A percentile compares a stretch with the other conserved stretches of the same genome.
These are phyloP conservation scores for Salix udensis DNA, from an alignment of 345 rosid genomes.

Conservation along the genomic window DNA sequence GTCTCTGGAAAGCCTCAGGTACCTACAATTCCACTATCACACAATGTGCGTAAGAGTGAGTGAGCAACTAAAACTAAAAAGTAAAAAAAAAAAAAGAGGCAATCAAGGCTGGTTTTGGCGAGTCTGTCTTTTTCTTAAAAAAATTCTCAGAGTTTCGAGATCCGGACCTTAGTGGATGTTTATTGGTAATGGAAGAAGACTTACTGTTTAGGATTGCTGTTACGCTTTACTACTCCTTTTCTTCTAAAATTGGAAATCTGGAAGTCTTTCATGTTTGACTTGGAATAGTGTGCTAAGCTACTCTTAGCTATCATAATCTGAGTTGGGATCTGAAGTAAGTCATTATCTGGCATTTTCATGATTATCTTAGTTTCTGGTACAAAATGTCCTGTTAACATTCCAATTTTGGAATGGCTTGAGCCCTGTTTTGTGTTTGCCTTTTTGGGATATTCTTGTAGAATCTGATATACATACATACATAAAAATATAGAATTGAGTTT, in stretches of 20 bases:
- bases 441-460: conserved; percentile 5
- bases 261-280: conserved; percentile 26
- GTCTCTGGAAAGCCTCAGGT: conserved; percentile 96
- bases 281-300: conserved; percentile 3
- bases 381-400: conserved; percentile 11
- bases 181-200: not conserved
- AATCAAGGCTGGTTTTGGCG: not conserved
- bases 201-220: not conserved
- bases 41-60: conserved; percentile 5
- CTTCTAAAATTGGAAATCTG: conserved; percentile 8
- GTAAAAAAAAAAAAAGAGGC: not conserved
- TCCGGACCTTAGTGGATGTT: conserved; percentile 40
- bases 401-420: conserved; percentile 11
- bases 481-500: not conserved
- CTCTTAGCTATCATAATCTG: conserved; percentile 10
- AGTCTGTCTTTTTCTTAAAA: not conserved
- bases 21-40: conserved; percentile 6
- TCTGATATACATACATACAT: not conserved
- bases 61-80: not conserved
- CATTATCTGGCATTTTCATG: conserved; percentile 19
- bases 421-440: not conserved
- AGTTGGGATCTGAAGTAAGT: conserved; percentile 24
- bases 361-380: not conserved
- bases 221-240: not conserved
- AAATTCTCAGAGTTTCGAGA: conserved; percentile 22